Conservation (phyloP, 768 basidiomycete species). For the Zangia roseola region DNA sequence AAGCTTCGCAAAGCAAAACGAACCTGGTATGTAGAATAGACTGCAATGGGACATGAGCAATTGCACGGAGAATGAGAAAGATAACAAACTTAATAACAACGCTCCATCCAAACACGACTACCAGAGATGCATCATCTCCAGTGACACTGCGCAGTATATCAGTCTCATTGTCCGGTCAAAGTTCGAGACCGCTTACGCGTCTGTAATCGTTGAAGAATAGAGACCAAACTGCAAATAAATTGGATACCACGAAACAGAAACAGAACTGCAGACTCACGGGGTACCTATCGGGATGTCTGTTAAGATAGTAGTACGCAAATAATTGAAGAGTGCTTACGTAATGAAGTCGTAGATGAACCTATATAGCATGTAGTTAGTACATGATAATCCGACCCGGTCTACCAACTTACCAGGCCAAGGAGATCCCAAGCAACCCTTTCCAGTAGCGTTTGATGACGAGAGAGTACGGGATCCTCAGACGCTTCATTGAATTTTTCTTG, state of each 20-base stretch:
- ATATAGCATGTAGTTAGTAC: conserved; percentile 1
- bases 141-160: conserved; percentile 48
- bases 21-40: conserved; percentile 66
- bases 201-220: conserved; percentile 75
- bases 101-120: conserved; percentile 77
- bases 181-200: conserved; percentile 43
- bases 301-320: not conserved
- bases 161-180: not conserved
- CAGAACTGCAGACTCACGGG: conserved; percentile 46
- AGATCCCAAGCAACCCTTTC: conserved; percentile 68
- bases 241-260: not conserved
- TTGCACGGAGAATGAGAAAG: not conserved
- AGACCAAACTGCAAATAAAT: conserved; percentile 59
- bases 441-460: conserved; percentile 83
- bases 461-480: conserved; percentile 68
- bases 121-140: conserved; percentile 48
- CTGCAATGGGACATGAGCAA: conserved; percentile 27
- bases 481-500: conserved; percentile 77
- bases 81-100: conserved; percentile 73
- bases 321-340: conserved; percentile 42
- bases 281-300: conserved; percentile 41
- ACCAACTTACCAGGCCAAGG: conserved; percentile 60
- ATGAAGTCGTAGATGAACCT: conserved; percentile 84
- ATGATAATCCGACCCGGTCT: not conserved
- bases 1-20: not conserved